Percentiles rank a stretch among this genome's conserved stretches.
phyloP scores from a whole-genome alignment of 2,329 filamentous ascomycete genomes.

The Emergomyces pasteurianus region DNA sequence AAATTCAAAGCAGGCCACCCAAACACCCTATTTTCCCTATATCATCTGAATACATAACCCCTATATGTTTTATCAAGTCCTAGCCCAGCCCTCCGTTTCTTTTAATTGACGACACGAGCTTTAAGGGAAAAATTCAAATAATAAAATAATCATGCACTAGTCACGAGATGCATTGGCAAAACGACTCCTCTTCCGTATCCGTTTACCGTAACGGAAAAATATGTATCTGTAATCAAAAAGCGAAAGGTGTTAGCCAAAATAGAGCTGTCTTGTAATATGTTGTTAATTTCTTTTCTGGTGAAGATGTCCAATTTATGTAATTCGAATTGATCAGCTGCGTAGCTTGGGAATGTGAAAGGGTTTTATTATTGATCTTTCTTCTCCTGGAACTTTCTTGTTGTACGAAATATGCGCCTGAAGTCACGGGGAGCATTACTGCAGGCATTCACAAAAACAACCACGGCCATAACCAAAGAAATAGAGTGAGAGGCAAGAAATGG shows the following conservation, averaged over 20 bases:
- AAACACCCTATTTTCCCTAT: not conserved
- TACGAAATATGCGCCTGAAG: not conserved
- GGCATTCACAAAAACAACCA: not conserved
- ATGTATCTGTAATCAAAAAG: slow-evolving; percentile 23
- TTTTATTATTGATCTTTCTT: not conserved
- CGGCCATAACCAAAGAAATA: not conserved
- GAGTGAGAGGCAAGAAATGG: slow-evolving; percentile 1
- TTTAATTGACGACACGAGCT: not conserved
- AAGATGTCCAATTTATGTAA: too few species aligned
- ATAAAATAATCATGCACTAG: not conserved
- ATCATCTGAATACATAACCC: not conserved
- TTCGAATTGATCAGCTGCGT: not conserved
- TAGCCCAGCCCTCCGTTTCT: not conserved
- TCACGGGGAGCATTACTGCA: not conserved
- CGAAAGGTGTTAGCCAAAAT: not conserved
- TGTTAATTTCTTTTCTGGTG: not conserved
- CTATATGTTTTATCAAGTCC: not conserved
- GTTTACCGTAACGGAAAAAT: slow-evolving; percentile 33
- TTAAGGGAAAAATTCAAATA: too few species aligned
- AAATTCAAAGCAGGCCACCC: not conserved
- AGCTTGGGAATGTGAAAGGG: not conserved
- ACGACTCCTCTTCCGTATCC: slow-evolving; percentile 30
- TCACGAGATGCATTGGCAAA: slow-evolving; percentile 19
- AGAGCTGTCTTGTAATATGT: not conserved
- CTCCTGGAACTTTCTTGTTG: too few species aligned